phyloP scores from a whole-genome alignment of 163 green algal genomes.

The Volvox carteri region DNA sequence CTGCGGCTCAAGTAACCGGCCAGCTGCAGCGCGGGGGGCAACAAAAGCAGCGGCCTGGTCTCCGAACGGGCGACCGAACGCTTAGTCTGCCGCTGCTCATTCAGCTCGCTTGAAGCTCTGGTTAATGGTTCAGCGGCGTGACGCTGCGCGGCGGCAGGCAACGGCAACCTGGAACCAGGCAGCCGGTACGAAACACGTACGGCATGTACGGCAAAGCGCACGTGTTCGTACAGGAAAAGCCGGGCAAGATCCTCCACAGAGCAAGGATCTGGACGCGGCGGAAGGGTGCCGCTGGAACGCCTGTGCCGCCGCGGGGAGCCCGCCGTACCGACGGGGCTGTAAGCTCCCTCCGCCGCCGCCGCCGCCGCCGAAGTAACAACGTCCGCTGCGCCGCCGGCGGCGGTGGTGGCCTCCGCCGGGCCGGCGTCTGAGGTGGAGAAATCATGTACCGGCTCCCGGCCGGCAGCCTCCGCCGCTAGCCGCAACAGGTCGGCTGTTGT shows the following conservation, averaged over 20 bases:
- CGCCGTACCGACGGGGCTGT: neutral
- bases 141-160: too few relatives aligned
- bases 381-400: too few relatives aligned
- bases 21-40: conserved; percentile 16
- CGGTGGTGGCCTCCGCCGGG: too few relatives aligned
- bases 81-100: neutral
- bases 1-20: conserved; percentile 18
- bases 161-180: neutral
- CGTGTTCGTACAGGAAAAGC: conserved; percentile 46
- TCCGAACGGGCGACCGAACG: too few relatives aligned
- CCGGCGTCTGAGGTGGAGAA: too few relatives aligned
- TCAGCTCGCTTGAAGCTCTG: too few relatives aligned
- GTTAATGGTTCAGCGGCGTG: too few relatives aligned
- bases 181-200: conserved; percentile 10
- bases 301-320: neutral
- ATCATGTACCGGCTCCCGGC: neutral
- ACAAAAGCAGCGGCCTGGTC: neutral
- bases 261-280: neutral
- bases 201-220: conserved; percentile 21
- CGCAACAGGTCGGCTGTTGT: conserved; percentile 16
- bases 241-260: conserved; percentile 22
- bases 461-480: neutral
- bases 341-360: neutral
- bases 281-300: too few relatives aligned
- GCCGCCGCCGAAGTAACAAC: too few relatives aligned